phyloP scores from a whole-genome alignment of 2,329 filamentous ascomycete genomes.

The Fonsecaea pugnacius region DNA sequence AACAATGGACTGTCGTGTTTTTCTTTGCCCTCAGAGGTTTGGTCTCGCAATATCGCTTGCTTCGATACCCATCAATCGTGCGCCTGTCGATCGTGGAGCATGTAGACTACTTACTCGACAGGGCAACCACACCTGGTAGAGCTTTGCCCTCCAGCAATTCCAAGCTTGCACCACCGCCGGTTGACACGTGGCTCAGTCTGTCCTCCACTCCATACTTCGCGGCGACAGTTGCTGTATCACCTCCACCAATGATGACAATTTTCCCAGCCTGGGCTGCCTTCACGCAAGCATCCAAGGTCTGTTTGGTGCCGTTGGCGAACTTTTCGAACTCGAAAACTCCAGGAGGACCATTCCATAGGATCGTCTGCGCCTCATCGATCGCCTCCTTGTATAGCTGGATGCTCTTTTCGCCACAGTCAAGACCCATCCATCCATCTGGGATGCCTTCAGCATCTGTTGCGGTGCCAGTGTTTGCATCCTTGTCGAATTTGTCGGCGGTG shows the following conservation, averaged over 20 bases:
- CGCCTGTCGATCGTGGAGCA: slow-evolving; percentile 11
- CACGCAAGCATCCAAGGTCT: slow-evolving; percentile 86
- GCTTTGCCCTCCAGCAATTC: slow-evolving; percentile 99
- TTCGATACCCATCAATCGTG: slow-evolving; percentile 20
- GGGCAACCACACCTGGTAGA: slow-evolving; percentile 86
- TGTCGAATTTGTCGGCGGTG: slow-evolving; percentile 91
- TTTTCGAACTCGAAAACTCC: slow-evolving; percentile 97
- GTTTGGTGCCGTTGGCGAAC: slow-evolving; percentile 91
- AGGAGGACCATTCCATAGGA: slow-evolving; percentile 97
- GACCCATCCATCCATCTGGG: slow-evolving; percentile 96
- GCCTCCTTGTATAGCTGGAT: slow-evolving; percentile 85
- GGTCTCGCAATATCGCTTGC: slow-evolving; percentile 24
- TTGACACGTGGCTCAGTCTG: slow-evolving; percentile 98
- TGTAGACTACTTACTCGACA: slow-evolving; percentile 70
- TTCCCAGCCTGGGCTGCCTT: slow-evolving; percentile 78
- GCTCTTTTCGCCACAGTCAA: slow-evolving; percentile 90
- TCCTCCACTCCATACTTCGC: slow-evolving; percentile 96
- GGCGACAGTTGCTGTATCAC: slow-evolving; percentile 96
- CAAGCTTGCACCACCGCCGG: slow-evolving; percentile 90
- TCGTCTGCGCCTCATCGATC: slow-evolving; percentile 87
- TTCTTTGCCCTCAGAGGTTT: slow-evolving; percentile 23
- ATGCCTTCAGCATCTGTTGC: slow-evolving; percentile 89
- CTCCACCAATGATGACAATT: slow-evolving; percentile 98
- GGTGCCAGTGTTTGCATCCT: slow-evolving; percentile 77
- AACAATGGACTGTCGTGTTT: slow-evolving; percentile 8